Evolutionary conservation across 31 red algal genomes (phyloP), one percentile per base, ranked within the genome.

Genomic region (Odonthalia washingtoniensis): DNA sequence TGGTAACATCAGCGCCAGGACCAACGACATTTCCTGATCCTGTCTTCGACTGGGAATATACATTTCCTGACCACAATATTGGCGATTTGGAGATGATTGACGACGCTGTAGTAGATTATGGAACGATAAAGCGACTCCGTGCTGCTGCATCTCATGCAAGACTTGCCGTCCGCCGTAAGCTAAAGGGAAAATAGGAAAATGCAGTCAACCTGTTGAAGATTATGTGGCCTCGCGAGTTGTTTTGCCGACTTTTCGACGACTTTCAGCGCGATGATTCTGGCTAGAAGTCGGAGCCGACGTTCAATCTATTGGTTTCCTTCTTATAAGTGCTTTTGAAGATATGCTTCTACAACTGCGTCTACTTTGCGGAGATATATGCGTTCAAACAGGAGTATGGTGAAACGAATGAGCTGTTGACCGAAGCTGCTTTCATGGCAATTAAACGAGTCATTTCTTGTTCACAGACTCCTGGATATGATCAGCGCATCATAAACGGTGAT

Each of bases 341-440:
- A 61, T 61, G 52, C 52, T 61, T 61, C 52, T 61, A 17, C 52
- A 61, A 61, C 52, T 61, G 52, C 52, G 52, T 24, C 14, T 61
- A 61, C 24, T 61, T 17, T 61, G 14, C 52, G 52, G 52, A 61
- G 52, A 61, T 61, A 24, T 61, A 61, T 61, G 14, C 52, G 14
- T 61, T 61, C 52, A 61, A 61, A 24, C 16, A 61, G 52, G 52
- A 61, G 52, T 61, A 61, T 24, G 52, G 52, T 24, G 52, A 61
- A 14, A 61, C 52, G 52, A 61, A 61, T 61, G 52, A 61, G 14
- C 52, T 61, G 14, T 24, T 61, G 52, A 14, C 52, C 16, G 52
- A 61, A 61, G 52, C 52, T 61, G 24, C 52, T 61, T 61, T 61
- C 52, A 61, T 61, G 52, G 52, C 52, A 61, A 61, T 61, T 14